phyloP scores from a whole-genome alignment of 2,329 filamentous ascomycete species.

The Zelopaecilomyces penicillatus region DNA sequence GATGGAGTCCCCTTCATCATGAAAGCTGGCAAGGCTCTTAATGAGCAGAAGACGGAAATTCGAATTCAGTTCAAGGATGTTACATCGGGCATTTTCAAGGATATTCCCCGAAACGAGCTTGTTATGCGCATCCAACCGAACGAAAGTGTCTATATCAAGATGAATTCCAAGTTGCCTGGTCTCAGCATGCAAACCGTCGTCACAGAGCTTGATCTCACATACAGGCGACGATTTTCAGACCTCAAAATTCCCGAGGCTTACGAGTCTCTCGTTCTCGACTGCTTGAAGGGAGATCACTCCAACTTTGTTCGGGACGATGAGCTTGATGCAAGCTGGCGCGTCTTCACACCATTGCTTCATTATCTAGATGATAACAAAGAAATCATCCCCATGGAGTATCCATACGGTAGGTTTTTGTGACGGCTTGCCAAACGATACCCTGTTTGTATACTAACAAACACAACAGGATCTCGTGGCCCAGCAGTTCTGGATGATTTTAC shows the following conservation, averaged over 20 bases:
- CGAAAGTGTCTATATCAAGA: slow-evolving; percentile 99
- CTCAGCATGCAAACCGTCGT: slow-evolving; percentile 99
- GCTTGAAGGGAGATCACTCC: slow-evolving; percentile 97
- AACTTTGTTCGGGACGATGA: slow-evolving; percentile 98
- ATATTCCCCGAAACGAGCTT: slow-evolving; percentile 97
- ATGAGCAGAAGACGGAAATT: slow-evolving; percentile 99
- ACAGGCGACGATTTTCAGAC: slow-evolving; percentile 96
- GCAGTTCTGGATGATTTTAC: slow-evolving; percentile 97
- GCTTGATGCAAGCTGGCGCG: slow-evolving; percentile 94
- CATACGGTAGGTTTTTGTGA: slow-evolving; percentile 66
- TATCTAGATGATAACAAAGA: slow-evolving; percentile 99
- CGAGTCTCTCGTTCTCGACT: slow-evolving; percentile 94
- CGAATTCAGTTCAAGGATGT: slow-evolving; percentile 99
- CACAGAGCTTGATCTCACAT: slow-evolving; percentile 96
- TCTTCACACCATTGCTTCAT: slow-evolving; percentile 94
- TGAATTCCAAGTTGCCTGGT: slow-evolving; percentile 99
- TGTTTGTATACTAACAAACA: slow-evolving; percentile 12
- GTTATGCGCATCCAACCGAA: slow-evolving; percentile 99
- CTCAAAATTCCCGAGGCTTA: slow-evolving; percentile 99
- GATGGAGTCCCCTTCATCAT: slow-evolving; percentile 98
- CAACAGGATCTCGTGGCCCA: slow-evolving; percentile 82
- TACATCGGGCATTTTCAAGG: slow-evolving; percentile 98
- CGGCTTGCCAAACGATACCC: background rate
- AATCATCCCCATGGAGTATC: slow-evolving; percentile 98
- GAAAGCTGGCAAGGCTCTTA: slow-evolving; percentile 97